Evolutionary conservation across 2,329 filamentous ascomycete species (phyloP).

Genomic region (Massarina eburnea): DNA sequence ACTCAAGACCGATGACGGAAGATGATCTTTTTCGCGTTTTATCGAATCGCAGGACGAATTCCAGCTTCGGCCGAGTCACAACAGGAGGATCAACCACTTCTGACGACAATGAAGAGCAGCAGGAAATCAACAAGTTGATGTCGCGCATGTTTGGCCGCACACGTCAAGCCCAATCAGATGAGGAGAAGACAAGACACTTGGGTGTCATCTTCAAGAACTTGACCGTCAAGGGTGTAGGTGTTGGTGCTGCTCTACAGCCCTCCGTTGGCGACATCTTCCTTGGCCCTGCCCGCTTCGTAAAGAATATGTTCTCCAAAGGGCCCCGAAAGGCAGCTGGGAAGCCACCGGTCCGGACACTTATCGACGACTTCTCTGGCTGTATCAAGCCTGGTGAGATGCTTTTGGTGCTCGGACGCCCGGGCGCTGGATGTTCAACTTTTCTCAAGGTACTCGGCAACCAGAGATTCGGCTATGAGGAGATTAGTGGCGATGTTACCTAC

Average conservation of each 20-base stretch:
- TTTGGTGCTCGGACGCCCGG: conserved; percentile 68
- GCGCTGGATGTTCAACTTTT: conserved; percentile 70
- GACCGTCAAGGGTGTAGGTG: conserved; percentile 62
- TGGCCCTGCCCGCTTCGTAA: conserved; percentile 57
- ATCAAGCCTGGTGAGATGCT: conserved; percentile 74
- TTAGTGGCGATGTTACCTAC: conserved; percentile 58
- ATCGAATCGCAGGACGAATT: conserved; percentile 52
- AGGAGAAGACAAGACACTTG: conserved; percentile 69
- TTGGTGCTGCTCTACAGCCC: conserved; percentile 64
- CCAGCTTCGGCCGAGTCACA: conserved; percentile 22
- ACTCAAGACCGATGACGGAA: conserved; percentile 46
- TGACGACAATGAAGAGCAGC: conserved; percentile 46
- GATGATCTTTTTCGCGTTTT: conserved; percentile 56
- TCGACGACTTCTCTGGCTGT: conserved; percentile 67
- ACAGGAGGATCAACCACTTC: conserved; percentile 25
- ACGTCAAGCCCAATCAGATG: conserved; percentile 66
- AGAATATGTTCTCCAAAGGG: conserved; percentile 52
- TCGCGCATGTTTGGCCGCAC: conserved; percentile 70
- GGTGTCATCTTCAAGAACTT: conserved; percentile 68
- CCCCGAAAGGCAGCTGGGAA: conserved; percentile 47
- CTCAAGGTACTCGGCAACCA: conserved; percentile 70
- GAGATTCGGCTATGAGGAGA: conserved; percentile 59
- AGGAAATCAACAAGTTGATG: conserved; percentile 64
- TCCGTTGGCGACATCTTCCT: conserved; percentile 64
- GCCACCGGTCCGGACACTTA: conserved; percentile 63